Conservation (phyloP, 345 rosid species). For the Conringia planisiliqua region DNA sequence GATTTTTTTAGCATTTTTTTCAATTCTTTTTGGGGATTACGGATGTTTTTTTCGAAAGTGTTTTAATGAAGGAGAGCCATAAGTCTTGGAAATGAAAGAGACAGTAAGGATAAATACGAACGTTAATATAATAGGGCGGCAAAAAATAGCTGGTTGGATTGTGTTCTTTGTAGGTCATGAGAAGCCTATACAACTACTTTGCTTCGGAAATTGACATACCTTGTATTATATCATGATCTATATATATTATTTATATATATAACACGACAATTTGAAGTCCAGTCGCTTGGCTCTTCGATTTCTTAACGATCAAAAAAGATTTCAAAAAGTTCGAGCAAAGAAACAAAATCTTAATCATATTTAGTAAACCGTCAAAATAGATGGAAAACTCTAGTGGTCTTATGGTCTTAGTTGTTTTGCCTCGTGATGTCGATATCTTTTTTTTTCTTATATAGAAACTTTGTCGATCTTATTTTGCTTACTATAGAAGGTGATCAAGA, state of each 20-base stretch:
- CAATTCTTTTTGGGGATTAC: slow-evolving; percentile 8
- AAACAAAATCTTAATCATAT: slow-evolving; percentile 21
- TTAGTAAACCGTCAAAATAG: slow-evolving; percentile 27
- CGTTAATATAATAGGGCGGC: slow-evolving; percentile 35
- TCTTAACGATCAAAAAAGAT: slow-evolving; percentile 12
- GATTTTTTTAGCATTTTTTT: background rate
- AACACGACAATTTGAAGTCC: slow-evolving; percentile 26
- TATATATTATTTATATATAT: background rate
- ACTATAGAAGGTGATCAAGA: background rate
- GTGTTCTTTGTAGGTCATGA: slow-evolving; percentile 35
- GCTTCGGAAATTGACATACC: slow-evolving; percentile 33
- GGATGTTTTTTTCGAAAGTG: slow-evolving; percentile 19
- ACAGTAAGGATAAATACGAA: slow-evolving; percentile 33
- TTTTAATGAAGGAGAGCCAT: slow-evolving; percentile 7
- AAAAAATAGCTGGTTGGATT: slow-evolving; percentile 39
- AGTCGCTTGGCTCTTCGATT: slow-evolving; percentile 34
- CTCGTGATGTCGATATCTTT: background rate
- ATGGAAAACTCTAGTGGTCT: slow-evolving; percentile 24
- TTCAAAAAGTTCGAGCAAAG: slow-evolving; percentile 12
- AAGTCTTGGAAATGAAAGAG: slow-evolving; percentile 38
- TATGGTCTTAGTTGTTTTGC: slow-evolving; percentile 4
- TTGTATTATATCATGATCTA: background rate
- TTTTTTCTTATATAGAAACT: too few relatives aligned
- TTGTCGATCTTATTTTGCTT: background rate
- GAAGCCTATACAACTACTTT: slow-evolving; percentile 29